Percentiles rank a stretch among this genome's conserved stretches.
These are phyloP conservation scores for Vinca major DNA, from an alignment of 305 asterid species.

Conservation along the genomic window DNA sequence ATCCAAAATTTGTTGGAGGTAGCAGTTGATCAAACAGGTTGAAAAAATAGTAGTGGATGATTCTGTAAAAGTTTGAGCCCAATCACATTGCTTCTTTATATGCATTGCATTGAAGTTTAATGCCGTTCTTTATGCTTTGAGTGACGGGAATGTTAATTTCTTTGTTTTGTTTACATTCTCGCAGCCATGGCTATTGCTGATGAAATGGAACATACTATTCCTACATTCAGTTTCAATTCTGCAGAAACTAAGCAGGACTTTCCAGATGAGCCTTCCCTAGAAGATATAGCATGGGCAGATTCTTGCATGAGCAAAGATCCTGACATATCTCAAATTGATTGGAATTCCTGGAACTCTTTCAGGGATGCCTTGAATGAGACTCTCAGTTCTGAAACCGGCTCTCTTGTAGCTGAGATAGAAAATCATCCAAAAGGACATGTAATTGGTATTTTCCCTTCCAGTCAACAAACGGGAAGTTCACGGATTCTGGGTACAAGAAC, in stretches of 20 bases:
- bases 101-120: too few relatives aligned
- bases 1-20: neutral
- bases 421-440: conserved; percentile 8
- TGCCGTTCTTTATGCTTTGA: neutral
- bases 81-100: too few relatives aligned
- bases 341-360: conserved; percentile 47
- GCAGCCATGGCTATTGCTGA: conserved; percentile 23
- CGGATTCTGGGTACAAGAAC: conserved; percentile 14
- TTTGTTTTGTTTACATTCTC: conserved; percentile 7
- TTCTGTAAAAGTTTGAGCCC: conserved; percentile 27
- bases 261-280: conserved; percentile 33
- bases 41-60: conserved; percentile 58
- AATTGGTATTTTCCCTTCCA: conserved; percentile 11
- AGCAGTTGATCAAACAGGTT: conserved; percentile 26
- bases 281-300: conserved; percentile 78
- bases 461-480: conserved; percentile 12
- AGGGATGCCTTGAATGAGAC: conserved; percentile 32
- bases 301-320: conserved; percentile 52
- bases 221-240: conserved; percentile 16
- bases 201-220: conserved; percentile 20
- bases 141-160: conserved; percentile 5
- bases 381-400: conserved; percentile 14
- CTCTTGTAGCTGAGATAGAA: conserved; percentile 17
- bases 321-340: conserved; percentile 25
- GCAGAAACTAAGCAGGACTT: conserved; percentile 17